These are phyloP conservation scores for Coemansia sp. DNA, from an alignment of 192 early-diverging fungal genomes.

Conservation along the genomic window DNA sequence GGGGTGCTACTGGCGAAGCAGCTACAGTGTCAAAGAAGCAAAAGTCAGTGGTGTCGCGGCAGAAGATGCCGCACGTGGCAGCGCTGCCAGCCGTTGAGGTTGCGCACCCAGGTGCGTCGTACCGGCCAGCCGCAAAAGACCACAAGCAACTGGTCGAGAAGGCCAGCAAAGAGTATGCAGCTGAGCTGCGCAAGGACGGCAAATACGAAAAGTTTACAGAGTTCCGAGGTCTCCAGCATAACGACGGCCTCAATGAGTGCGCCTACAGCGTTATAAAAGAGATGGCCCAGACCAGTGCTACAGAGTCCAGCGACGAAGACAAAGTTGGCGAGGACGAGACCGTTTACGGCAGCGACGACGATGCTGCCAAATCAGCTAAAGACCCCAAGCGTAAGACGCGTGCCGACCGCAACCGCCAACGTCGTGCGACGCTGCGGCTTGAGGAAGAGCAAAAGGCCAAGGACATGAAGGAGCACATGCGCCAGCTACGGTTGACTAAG, in stretches of 20 bases:
- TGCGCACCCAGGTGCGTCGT: slow-evolving; percentile 85
- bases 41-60: slow-evolving; percentile 9
- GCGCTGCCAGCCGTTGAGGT: slow-evolving; percentile 67
- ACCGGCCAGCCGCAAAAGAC: slow-evolving; percentile 80
- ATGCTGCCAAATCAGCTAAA: slow-evolving; percentile 17
- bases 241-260: slow-evolving; percentile 30
- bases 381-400: slow-evolving; percentile 60
- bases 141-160: slow-evolving; percentile 69
- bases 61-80: slow-evolving; percentile 29
- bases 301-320: slow-evolving; percentile 18
- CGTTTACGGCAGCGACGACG: slow-evolving; percentile 14
- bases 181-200: slow-evolving; percentile 31
- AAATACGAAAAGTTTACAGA: slow-evolving; percentile 16
- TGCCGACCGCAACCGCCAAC: slow-evolving; percentile 59
- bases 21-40: slow-evolving; percentile 2
- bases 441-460: slow-evolving; percentile 43
- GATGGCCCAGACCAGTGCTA: slow-evolving; percentile 22
- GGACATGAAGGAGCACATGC: slow-evolving; percentile 44
- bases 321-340: slow-evolving; percentile 19
- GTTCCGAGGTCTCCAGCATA: slow-evolving; percentile 13
- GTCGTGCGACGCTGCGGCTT: slow-evolving; percentile 36
- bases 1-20: slow-evolving; percentile 17
- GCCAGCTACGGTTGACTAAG: slow-evolving; percentile 56
- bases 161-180: slow-evolving; percentile 62
- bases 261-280: slow-evolving; percentile 27